These are phyloP conservation scores for Aureobasidium sp. DNA, from an alignment of 2,329 filamentous ascomycete genomes.

Conservation along the genomic window DNA sequence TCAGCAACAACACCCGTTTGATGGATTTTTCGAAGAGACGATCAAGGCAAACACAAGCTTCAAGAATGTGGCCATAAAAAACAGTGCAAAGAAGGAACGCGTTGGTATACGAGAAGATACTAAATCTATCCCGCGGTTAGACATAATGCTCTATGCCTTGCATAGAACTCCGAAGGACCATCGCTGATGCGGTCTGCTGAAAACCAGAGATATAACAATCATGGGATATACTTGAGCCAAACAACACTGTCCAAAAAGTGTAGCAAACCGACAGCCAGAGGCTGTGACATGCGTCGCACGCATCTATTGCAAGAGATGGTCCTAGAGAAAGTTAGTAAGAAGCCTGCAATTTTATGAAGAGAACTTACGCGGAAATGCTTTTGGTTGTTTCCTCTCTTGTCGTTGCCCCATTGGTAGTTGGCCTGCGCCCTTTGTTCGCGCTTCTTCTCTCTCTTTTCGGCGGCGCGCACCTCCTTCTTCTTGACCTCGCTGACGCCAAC, in stretches of 20 bases:
- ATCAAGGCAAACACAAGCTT: background rate
- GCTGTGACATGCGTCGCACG: background rate
- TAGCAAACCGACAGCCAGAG: background rate
- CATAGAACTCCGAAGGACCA: background rate
- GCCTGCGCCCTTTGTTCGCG: slow-evolving; percentile 43
- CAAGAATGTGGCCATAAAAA: background rate
- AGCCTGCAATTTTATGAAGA: background rate
- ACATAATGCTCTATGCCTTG: background rate
- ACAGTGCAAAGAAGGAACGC: background rate
- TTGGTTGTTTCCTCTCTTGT: slow-evolving; percentile 68
- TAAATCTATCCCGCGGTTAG: background rate
- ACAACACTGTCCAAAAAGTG: background rate
- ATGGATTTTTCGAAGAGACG: background rate
- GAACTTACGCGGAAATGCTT: slow-evolving; percentile 58
- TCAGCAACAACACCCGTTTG: background rate
- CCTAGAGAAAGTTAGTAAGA: slow-evolving; percentile 25
- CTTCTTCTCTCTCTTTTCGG: slow-evolving; percentile 61
- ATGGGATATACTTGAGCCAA: background rate
- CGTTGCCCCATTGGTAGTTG: slow-evolving; percentile 59
- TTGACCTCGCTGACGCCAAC: slow-evolving; percentile 65
- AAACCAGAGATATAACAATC: background rate
- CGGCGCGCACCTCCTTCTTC: slow-evolving; percentile 57
- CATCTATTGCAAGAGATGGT: slow-evolving; percentile 35
- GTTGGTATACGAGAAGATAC: background rate
- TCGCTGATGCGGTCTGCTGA: background rate